Conservation (phyloP, 345 rosid genomes). For the Triadica sebifera region DNA sequence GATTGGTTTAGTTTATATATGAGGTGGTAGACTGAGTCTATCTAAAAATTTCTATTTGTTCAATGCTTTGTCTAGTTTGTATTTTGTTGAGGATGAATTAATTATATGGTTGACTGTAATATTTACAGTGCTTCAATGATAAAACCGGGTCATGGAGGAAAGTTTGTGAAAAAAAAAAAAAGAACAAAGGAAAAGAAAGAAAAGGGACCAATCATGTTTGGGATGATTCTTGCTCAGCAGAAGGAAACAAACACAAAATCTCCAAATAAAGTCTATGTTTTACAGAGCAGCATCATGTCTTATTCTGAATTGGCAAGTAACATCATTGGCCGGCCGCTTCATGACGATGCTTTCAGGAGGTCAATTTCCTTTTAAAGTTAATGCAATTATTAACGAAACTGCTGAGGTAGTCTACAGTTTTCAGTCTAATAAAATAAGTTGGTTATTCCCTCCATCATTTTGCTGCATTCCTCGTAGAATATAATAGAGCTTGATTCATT, state of each 20-base stretch:
- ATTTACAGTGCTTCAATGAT: too few species aligned
- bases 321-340: neutral
- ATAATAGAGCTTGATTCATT: neutral
- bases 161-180: neutral
- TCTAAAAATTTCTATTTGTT: too few species aligned
- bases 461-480: neutral
- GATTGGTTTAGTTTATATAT: too few species aligned
- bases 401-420: neutral
- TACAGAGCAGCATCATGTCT: neutral
- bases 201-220: neutral
- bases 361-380: neutral
- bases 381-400: neutral
- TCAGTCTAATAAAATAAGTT: neutral
- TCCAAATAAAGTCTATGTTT: neutral
- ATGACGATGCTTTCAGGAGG: neutral
- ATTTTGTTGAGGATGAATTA: too few species aligned
- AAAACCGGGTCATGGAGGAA: too few species aligned
- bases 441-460: conserved; percentile 2
- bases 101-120: too few species aligned
- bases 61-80: too few species aligned
- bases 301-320: neutral
- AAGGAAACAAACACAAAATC: neutral
- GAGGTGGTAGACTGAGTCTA: too few species aligned
- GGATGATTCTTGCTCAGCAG: neutral
- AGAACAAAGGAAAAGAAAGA: neutral